phyloP scores from a whole-genome alignment of 257 asterid species.

The Perilla frutescens region DNA sequence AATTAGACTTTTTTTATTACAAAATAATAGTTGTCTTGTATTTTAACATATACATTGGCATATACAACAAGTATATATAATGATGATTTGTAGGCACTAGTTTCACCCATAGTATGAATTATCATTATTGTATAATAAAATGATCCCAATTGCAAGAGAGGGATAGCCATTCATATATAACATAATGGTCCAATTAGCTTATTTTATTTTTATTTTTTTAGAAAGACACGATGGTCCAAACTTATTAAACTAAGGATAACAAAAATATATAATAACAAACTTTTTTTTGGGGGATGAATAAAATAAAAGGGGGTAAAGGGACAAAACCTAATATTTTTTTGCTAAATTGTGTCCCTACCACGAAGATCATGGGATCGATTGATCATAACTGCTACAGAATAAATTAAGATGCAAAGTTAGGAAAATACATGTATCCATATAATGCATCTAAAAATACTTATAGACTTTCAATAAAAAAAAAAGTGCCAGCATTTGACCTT shows the following conservation, averaged over 20 bases:
- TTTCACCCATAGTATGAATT: not conserved
- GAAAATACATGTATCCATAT: not conserved
- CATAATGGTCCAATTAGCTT: not conserved
- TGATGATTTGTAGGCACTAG: not conserved
- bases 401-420: conserved; percentile 14
- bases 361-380: conserved; percentile 4
- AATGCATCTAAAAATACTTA: not conserved
- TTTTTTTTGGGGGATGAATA: not conserved
- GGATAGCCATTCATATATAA: not conserved
- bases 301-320: not conserved
- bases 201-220: too few species aligned
- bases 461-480: not conserved
- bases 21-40: not conserved
- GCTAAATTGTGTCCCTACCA: conserved; percentile 15
- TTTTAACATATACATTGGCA: not conserved
- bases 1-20: not conserved
- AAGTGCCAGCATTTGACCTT: conserved; percentile 13
- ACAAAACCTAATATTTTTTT: not conserved
- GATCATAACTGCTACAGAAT: conserved; percentile 22
- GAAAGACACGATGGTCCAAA: not conserved
- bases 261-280: too few species aligned
- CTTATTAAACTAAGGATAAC: not conserved
- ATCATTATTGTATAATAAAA: not conserved
- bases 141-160: not conserved
- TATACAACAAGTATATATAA: not conserved